Evolutionary conservation across 352 stramenopile species (phyloP).

Genomic region (Globisporangium abappressorium): DNA sequence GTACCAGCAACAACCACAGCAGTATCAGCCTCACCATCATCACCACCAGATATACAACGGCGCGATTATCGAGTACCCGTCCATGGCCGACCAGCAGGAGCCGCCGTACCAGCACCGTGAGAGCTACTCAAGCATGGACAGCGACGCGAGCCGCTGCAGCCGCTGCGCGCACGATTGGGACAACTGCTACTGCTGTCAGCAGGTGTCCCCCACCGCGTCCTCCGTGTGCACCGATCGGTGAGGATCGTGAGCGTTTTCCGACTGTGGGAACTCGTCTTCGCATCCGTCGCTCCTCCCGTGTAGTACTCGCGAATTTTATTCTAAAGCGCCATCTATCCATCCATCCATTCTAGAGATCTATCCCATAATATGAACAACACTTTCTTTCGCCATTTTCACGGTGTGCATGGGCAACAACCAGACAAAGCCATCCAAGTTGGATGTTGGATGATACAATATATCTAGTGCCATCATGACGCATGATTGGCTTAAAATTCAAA

Average conservation of each 20-base stretch:
- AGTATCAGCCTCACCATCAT: background rate
- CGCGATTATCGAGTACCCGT: background rate
- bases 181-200: constrained; percentile 73
- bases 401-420: background rate
- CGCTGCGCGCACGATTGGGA: constrained; percentile 68
- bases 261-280: background rate
- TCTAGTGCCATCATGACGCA: background rate
- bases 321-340: background rate
- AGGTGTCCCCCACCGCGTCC: constrained; percentile 62
- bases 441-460: too few species aligned
- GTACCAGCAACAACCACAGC: constrained; percentile 5
- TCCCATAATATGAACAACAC: constrained; percentile 17
- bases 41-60: constrained; percentile 8
- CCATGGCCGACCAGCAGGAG: constrained; percentile 3
- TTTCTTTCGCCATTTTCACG: background rate
- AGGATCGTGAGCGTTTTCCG: background rate
- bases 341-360: constrained; percentile 12
- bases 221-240: constrained; percentile 59
- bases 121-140: constrained; percentile 49
- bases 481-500: constrained; percentile 14
- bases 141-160: constrained; percentile 63
- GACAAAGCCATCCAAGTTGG: too few species aligned
- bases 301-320: constrained; percentile 1
- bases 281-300: background rate
- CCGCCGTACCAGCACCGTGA: constrained; percentile 21